A percentile compares a stretch with the other conserved stretches of the same genome.
phyloP scores from a whole-genome alignment of 2,329 filamentous ascomycete genomes.

The Phyllosticta paracitricarpa region DNA sequence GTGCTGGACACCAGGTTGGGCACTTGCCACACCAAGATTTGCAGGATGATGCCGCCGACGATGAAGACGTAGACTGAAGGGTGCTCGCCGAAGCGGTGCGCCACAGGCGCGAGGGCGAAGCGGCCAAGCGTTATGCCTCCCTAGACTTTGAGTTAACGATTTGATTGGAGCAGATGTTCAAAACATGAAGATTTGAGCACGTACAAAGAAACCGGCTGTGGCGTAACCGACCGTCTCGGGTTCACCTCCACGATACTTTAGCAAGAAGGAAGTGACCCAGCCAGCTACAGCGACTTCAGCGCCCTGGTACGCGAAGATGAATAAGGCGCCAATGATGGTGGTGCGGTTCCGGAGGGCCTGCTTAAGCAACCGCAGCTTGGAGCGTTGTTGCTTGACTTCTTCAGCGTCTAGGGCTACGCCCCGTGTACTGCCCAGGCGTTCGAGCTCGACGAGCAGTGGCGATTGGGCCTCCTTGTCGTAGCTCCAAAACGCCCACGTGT shows the following conservation, averaged over 20 bases:
- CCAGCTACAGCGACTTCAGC: slow-evolving; percentile 76
- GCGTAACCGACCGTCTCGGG: slow-evolving; percentile 71
- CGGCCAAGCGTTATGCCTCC: slow-evolving; percentile 65
- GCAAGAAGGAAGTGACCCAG: slow-evolving; percentile 80
- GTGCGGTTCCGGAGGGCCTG: slow-evolving; percentile 43
- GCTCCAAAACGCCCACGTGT: slow-evolving; percentile 57
- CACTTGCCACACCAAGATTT: slow-evolving; percentile 69
- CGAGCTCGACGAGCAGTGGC: not conserved
- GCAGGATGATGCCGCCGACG: slow-evolving; percentile 52
- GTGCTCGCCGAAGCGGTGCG: slow-evolving; percentile 60
- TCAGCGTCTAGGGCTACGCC: not conserved
- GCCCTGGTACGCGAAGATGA: slow-evolving; percentile 81
- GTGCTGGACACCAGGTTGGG: slow-evolving; percentile 53
- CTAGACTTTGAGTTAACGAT: not conserved
- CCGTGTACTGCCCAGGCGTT: not conserved
- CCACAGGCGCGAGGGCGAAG: slow-evolving; percentile 58
- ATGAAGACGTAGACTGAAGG: slow-evolving; percentile 55
- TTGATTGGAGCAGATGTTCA: not conserved
- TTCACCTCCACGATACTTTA: slow-evolving; percentile 59
- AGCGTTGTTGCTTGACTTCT: slow-evolving; percentile 16
- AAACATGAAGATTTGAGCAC: not conserved
- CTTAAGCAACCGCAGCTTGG: slow-evolving; percentile 40
- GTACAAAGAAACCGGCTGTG: slow-evolving; percentile 56
- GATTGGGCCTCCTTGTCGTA: slow-evolving; percentile 54
- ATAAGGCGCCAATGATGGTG: slow-evolving; percentile 65